Conservation (phyloP, 306 rosid species). For the Amphicarpaea edgeworthii region DNA sequence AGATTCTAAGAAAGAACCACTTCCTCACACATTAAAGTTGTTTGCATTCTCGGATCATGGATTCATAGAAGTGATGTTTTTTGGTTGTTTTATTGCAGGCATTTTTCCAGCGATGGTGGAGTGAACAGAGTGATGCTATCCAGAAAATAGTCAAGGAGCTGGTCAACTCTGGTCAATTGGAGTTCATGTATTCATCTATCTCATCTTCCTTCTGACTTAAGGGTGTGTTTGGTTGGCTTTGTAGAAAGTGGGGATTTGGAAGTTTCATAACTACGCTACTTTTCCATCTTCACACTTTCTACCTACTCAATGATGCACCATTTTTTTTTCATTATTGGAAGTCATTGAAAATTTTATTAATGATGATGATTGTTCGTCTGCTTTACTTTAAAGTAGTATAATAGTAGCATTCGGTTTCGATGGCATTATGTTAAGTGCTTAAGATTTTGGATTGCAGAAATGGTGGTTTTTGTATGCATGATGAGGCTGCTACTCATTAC, state of each 20-base stretch:
- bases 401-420: conserved; percentile 15
- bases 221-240: not conserved
- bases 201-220: not conserved
- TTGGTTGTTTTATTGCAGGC: conserved; percentile 56
- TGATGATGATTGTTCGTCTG: not conserved
- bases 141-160: conserved; percentile 62
- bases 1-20: too few relatives aligned
- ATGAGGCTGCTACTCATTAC: conserved; percentile 87
- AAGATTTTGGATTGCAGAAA: conserved; percentile 60
- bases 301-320: not conserved
- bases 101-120: conserved; percentile 93
- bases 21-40: too few relatives aligned
- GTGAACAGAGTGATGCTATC: conserved; percentile 62
- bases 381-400: conserved; percentile 19
- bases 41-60: not conserved
- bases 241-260: not conserved
- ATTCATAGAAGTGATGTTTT: not conserved
- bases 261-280: not conserved
- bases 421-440: not conserved
- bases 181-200: conserved; percentile 65
- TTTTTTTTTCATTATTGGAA: not conserved
- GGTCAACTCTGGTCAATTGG: conserved; percentile 81
- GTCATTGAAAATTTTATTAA: not conserved
- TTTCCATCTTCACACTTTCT: not conserved
- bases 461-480: conserved; percentile 96